Percentiles rank a stretch among this genome's conserved stretches.
These are phyloP conservation scores for Metschnikowia gelsemii DNA, from an alignment of 805 yeast genomes.

Conservation along the genomic window DNA sequence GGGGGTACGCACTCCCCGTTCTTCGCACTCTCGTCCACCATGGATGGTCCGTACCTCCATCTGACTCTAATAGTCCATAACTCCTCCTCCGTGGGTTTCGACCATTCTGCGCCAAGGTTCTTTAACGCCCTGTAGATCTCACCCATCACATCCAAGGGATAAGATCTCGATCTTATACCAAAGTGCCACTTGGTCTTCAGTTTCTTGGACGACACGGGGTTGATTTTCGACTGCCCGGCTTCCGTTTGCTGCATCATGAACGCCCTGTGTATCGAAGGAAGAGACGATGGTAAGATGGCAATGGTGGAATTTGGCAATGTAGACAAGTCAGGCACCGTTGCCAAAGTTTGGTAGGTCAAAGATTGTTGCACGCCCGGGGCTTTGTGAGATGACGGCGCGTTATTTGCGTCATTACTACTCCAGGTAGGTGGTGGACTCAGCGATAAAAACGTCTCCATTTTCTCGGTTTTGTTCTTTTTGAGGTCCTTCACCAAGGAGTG, in stretches of 20 bases:
- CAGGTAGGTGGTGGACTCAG: slow-evolving; percentile 60
- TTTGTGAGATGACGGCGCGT: slow-evolving; percentile 25
- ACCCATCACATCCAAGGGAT: slow-evolving; percentile 98
- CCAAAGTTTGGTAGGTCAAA: slow-evolving; percentile 47
- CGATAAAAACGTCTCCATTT: slow-evolving; percentile 57
- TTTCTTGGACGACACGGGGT: slow-evolving; percentile 69
- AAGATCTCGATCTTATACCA: slow-evolving; percentile 93
- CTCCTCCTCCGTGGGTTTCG: slow-evolving; percentile 90
- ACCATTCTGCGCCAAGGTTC: slow-evolving; percentile 96
- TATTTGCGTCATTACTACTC: slow-evolving; percentile 21
- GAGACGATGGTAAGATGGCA: slow-evolving; percentile 88
- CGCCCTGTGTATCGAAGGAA: slow-evolving; percentile 93
- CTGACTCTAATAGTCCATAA: slow-evolving; percentile 94
- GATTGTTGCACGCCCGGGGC: slow-evolving; percentile 48
- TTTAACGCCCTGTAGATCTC: slow-evolving; percentile 93
- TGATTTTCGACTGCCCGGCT: slow-evolving; percentile 30
- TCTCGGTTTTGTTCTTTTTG: slow-evolving; percentile 50
- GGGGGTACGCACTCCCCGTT: slow-evolving; percentile 45
- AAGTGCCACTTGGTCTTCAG: slow-evolving; percentile 98
- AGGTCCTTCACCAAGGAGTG: slow-evolving; percentile 65
- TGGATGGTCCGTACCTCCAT: slow-evolving; percentile 64
- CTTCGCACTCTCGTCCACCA: slow-evolving; percentile 22
- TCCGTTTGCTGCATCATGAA: slow-evolving; percentile 65
- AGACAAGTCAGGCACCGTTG: slow-evolving; percentile 47
- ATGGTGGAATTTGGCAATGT: slow-evolving; percentile 74